phyloP scores from a whole-genome alignment of 2,329 filamentous ascomycete genomes.

The Sordariomycetes sp. region DNA sequence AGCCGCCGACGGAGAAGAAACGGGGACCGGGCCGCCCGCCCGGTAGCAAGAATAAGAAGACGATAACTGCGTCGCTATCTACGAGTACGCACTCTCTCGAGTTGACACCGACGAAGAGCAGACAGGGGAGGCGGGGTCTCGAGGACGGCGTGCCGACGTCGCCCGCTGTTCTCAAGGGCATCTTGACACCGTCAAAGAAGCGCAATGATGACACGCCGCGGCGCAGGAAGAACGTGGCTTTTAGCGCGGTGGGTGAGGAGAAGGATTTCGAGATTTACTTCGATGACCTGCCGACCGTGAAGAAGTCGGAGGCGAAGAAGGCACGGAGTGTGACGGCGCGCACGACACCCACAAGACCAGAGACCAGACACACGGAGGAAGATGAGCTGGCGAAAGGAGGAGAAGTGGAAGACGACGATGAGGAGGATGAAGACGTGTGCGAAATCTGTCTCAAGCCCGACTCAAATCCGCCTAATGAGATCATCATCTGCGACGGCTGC shows the following conservation, averaged over 20 bases:
- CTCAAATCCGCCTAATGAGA: conserved; percentile 44
- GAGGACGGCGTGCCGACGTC: not conserved
- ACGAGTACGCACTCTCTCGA: not conserved
- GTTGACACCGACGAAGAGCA: not conserved
- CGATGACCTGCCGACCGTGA: conserved; percentile 32
- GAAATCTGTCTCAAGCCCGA: conserved; percentile 42
- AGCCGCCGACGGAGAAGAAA: conserved; percentile 6
- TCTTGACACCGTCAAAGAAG: conserved; percentile 39
- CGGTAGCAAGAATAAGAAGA: conserved; percentile 6
- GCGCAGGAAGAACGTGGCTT: conserved; percentile 41
- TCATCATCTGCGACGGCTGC: conserved; percentile 51
- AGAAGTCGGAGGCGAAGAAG: conserved; percentile 10
- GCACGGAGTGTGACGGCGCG: conserved; percentile 7
- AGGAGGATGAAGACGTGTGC: conserved; percentile 41
- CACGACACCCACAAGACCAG: conserved; percentile 4
- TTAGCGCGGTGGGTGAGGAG: conserved; percentile 20
- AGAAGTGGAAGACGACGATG: conserved; percentile 13
- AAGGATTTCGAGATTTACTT: conserved; percentile 32
- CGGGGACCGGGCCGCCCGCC: conserved; percentile 6
- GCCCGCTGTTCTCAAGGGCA: conserved; percentile 31
- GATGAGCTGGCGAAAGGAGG: conserved; percentile 15
- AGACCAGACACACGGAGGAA: conserved; percentile 5
- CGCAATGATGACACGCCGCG: conserved; percentile 14
- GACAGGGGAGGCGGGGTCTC: not conserved
- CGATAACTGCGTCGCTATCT: not conserved